These are phyloP conservation scores for Petunia axillaris DNA, from an alignment of 257 asterid genomes.

Conservation along the genomic window DNA sequence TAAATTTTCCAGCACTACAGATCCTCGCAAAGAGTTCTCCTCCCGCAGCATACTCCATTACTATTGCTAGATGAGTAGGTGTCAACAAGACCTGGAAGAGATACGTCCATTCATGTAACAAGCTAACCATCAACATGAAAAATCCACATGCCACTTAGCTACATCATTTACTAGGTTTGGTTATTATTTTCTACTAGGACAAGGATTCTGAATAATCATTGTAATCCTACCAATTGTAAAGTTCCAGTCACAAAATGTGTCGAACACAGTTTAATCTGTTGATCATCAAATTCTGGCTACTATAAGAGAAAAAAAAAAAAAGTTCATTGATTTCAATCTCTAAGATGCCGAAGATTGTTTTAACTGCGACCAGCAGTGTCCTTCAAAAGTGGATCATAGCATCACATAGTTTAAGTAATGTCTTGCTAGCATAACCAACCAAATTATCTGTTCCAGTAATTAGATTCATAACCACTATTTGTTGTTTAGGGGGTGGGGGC, in stretches of 20 bases:
- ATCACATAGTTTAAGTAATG: neutral
- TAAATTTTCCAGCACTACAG: slow-evolving; percentile 46
- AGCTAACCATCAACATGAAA: neutral
- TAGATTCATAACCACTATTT: neutral
- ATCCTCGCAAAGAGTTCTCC: slow-evolving; percentile 54
- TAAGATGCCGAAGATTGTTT: neutral
- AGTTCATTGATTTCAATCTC: neutral
- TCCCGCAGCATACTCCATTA: slow-evolving; percentile 57
- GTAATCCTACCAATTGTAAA: neutral
- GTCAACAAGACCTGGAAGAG: slow-evolving; percentile 45
- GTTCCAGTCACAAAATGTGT: neutral
- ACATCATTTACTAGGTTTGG: neutral
- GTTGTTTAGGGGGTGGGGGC: no score
- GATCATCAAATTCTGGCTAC: neutral
- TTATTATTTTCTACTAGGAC: neutral
- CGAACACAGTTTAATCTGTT: neutral
- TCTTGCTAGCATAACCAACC: neutral
- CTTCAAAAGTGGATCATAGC: neutral
- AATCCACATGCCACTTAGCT: neutral
- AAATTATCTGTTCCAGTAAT: neutral
- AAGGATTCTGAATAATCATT: neutral
- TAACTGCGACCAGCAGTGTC: neutral
- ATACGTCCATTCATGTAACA: neutral
- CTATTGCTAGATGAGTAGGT: slow-evolving; percentile 51
- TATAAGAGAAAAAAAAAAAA: neutral